These are phyloP conservation scores for Kazachstania sp. DNA, from an alignment of 1,139 yeast genomes.

Conservation along the genomic window DNA sequence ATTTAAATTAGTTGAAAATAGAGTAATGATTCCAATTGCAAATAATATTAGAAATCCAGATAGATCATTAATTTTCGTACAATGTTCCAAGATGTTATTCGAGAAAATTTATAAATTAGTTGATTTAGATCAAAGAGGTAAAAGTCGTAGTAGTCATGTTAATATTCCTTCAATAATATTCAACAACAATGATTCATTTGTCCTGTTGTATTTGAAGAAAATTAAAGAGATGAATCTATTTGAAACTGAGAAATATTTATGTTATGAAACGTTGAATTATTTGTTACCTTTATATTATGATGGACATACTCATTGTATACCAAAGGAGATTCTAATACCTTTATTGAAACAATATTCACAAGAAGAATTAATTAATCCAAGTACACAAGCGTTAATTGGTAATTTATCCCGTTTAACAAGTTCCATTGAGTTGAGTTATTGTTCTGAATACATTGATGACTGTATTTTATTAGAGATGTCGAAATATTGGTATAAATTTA, in stretches of 20 bases:
- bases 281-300: conserved; percentile 5
- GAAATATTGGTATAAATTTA: conserved; percentile 12
- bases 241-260: neutral
- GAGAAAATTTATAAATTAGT: neutral
- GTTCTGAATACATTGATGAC: neutral
- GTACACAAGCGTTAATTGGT: neutral
- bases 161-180: neutral
- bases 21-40: conserved; percentile 1
- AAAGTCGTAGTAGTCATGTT: neutral
- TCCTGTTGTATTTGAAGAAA: neutral
- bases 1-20: conserved; percentile 1
- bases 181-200: conserved; percentile 1
- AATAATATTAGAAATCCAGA: conserved; percentile 3
- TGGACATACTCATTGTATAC: conserved; percentile 1
- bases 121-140: neutral
- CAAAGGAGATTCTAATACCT: neutral
- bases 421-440: conserved; percentile 3
- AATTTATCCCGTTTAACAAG: conserved; percentile 1
- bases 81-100: conserved; percentile 6
- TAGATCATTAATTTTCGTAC: conserved; percentile 3
- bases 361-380: neutral
- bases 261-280: conserved; percentile 4
- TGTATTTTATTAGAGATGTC: conserved; percentile 6
- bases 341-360: neutral
- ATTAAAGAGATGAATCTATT: neutral